Conservation (phyloP, 331 rosid species). For the Dryas integrifolia region DNA sequence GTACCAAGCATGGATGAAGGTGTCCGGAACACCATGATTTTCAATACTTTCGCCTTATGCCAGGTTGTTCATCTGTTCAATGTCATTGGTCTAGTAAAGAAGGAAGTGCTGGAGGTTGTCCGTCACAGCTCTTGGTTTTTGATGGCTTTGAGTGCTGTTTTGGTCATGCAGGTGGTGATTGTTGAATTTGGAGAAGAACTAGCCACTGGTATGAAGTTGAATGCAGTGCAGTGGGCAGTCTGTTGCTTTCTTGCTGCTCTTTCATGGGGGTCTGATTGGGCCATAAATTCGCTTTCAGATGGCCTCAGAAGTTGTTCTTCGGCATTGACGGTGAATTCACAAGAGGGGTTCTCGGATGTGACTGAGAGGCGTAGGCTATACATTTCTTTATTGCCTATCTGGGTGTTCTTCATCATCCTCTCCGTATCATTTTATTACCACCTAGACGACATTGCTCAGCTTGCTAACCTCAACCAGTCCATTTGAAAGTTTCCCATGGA, state of each 20-base stretch:
- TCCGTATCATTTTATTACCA: slow-evolving; percentile 21
- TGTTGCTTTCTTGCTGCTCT: slow-evolving; percentile 45
- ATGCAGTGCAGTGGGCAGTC: slow-evolving; percentile 43
- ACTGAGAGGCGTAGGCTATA: background rate
- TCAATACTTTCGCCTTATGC: slow-evolving; percentile 54
- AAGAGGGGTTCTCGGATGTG: background rate
- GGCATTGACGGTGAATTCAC: slow-evolving; percentile 8
- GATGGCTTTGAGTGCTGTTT: slow-evolving; percentile 33
- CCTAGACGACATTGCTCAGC: slow-evolving; percentile 1
- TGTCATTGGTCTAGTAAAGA: slow-evolving; percentile 33
- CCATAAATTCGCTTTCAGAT: slow-evolving; percentile 10
- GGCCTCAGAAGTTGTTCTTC: background rate
- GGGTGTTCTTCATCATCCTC: slow-evolving; percentile 32
- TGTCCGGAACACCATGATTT: slow-evolving; percentile 47
- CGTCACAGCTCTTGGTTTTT: slow-evolving; percentile 34
- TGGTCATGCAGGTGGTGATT: slow-evolving; percentile 43
- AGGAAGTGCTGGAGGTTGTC: slow-evolving; percentile 24
- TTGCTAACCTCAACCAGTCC: background rate
- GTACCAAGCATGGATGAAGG: slow-evolving; percentile 20
- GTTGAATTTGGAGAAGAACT: slow-evolving; percentile 37
- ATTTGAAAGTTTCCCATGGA: background rate
- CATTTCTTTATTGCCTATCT: background rate
- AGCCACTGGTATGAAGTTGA: slow-evolving; percentile 34
- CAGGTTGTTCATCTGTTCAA: slow-evolving; percentile 51
- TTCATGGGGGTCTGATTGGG: slow-evolving; percentile 32